Percentiles rank a stretch among this genome's conserved stretches.
Evolutionary conservation across 805 yeast genomes (phyloP).

Genomic region (Torulaspora microellipsoides): DNA sequence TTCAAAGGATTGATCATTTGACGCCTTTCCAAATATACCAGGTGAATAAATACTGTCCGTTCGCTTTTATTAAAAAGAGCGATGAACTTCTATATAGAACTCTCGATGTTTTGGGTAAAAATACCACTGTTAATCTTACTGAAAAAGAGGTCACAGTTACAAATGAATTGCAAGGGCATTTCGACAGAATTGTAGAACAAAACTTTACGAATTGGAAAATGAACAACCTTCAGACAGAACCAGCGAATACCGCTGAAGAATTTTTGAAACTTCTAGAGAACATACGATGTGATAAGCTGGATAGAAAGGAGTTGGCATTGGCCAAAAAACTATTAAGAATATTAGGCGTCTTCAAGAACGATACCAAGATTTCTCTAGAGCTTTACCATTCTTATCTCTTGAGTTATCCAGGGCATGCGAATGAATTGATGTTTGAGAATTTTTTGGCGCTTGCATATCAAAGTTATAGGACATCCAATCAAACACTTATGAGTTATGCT

Average conservation of each 20-base stretch:
- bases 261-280: constrained; percentile 19
- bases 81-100: constrained; percentile 11
- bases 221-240: not conserved
- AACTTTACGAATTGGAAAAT: constrained; percentile 3
- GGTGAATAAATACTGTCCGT: constrained; percentile 10
- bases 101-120: constrained; percentile 17
- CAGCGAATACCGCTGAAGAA: constrained; percentile 1
- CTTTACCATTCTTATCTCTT: constrained; percentile 40
- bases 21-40: constrained; percentile 19
- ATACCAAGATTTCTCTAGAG: constrained; percentile 32
- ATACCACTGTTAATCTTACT: constrained; percentile 5
- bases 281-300: constrained; percentile 36
- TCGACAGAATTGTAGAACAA: constrained; percentile 3
- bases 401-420: constrained; percentile 39
- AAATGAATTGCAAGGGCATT: constrained; percentile 2
- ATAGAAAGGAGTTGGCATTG: constrained; percentile 24
- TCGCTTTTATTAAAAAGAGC: constrained; percentile 9
- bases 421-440: constrained; percentile 39
- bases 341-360: constrained; percentile 17
- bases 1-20: constrained; percentile 12
- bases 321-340: constrained; percentile 20
- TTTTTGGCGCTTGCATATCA: constrained; percentile 41
- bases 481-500: constrained; percentile 36
- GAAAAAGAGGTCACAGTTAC: constrained; percentile 17
- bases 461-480: constrained; percentile 34